Evolutionary conservation across 2,329 filamentous ascomycete genomes (phyloP), one percentile per base, ranked within the genome.

Genomic region (Graphilbum fragrans): DNA sequence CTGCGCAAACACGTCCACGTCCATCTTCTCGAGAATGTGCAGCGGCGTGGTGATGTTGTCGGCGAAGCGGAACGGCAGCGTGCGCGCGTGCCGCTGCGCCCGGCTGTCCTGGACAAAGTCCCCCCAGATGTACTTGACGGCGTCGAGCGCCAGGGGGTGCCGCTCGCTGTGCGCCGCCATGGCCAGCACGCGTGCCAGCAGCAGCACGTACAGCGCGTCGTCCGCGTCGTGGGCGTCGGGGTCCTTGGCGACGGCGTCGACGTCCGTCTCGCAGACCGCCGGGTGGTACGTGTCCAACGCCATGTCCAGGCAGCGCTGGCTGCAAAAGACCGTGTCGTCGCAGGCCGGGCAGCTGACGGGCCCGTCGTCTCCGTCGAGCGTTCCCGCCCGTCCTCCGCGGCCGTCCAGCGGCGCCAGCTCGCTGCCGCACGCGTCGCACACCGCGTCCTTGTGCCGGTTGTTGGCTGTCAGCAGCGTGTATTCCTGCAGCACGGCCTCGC

Each of bases 351-450:
- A 82, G 48, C 59, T 67, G 31, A 78, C 65, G 16, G 66, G 72
- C 41, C 55, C 61, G 37, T 54, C 65, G 7, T 70, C 59, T 39
- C 58, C 57, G 38, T 74, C 62, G 45, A 44, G 70, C 65, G 53
- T 76, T 81, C 33, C 77, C 72, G 5, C 66, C 6, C 62, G 48
- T 76, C 80, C 47, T 59, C 69, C 33, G 76, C 64, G 14, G 65
- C 71, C 41, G 55, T 60, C 64, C 21, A 84, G 62, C 0, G 70
- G 69, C 1, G 83, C 84, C 6, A 93, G 70, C 20, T 77, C 74
- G 8, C 73, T 70, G 52, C 86, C 86, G 58, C 90, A 96, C 14
- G 87, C 87, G 59, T 96, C 90, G 59, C 90, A 96, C 23, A 90
- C 72, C 5, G 82, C 71, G 47, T 94, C 87, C 55, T 93, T 86